These are phyloP conservation scores for Trametes meyenii DNA, from an alignment of 768 basidiomycete genomes.

Conservation along the genomic window DNA sequence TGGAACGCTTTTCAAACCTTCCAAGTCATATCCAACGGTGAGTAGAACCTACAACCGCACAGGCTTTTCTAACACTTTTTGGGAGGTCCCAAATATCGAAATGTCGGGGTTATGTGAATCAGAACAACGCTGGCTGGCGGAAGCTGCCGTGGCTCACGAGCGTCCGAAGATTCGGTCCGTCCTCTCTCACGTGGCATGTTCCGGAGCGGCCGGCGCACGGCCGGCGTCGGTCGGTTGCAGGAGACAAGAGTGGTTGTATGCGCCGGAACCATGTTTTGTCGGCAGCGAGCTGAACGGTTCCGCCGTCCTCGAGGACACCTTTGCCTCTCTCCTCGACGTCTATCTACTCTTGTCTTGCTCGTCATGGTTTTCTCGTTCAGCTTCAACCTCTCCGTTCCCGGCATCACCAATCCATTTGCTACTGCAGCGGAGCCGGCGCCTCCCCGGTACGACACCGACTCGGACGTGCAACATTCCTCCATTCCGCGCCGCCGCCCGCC, in stretches of 20 bases:
- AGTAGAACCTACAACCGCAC: too few species aligned
- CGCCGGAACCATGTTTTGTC: constrained; percentile 6
- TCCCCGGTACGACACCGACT: constrained; percentile 29
- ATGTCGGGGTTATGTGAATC: too few species aligned
- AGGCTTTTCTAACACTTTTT: too few species aligned
- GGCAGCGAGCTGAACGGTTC: constrained; percentile 19
- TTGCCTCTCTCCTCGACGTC: not conserved
- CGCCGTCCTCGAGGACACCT: constrained; percentile 6
- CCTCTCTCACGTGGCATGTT: not conserved
- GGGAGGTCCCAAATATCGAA: too few species aligned
- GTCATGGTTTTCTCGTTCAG: constrained; percentile 63
- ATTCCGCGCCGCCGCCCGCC: constrained; percentile 28
- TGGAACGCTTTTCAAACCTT: too few species aligned
- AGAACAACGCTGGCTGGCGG: too few species aligned
- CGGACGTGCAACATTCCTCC: constrained; percentile 29
- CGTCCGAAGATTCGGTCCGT: too few species aligned
- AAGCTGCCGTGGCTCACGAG: too few species aligned
- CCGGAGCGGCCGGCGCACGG: not conserved
- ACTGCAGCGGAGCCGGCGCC: constrained; percentile 19
- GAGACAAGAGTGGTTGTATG: constrained; percentile 8
- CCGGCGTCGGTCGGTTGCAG: constrained; percentile 11
- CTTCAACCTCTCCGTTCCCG: constrained; percentile 67
- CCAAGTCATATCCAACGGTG: too few species aligned
- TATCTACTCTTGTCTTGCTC: not conserved
- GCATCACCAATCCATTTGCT: constrained; percentile 65